Evolutionary conservation across 306 rosid genomes (phyloP), one percentile per base, ranked within the genome.

Genomic region (Rosa chinensis): DNA sequence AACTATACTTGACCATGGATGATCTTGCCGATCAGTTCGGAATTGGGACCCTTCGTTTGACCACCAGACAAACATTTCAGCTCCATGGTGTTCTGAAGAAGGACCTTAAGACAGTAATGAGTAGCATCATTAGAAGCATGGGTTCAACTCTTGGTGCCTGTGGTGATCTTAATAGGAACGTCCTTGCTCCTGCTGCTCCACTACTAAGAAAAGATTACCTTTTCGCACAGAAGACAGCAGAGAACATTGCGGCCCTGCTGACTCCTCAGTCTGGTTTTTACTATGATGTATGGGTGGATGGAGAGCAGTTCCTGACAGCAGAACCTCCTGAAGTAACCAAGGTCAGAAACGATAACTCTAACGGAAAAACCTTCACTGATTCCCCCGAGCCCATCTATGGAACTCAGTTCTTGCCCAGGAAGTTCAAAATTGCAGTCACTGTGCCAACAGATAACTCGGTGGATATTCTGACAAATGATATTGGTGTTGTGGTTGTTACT

Each of bases 11-110:
- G 88, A 96, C 99, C n/a, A 93, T 96, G 98, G 97, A 96, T 67
- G 99, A 96, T 84, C 99, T 96, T 63, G 99, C 99, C 0, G 98
- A 96, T 79, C 98, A 93, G 82, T 96, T 96, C 87, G 99, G 99
- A 42, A 93, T 96, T 43, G 98, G 97, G 70, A 96, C 99, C 3
- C 99, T 96, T 77, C 94, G 99, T 18, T 81, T 96, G 82, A 96
- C 99, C 37, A 96, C 99, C 52, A 87, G 99, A 59, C 99, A 96
- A 53, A 96, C 99, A 9, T 96, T 96, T 84, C 98, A 96, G 86
- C 99, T 96, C 45, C 99, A 96, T 53, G 99, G 98, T 70, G 94
- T 96, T 81, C 76, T 90, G 84, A 96, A 96, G 90, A 93, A 90
- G 89, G 89, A 96, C 79, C 91, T 96, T 67, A 96, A 96, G 82